Evolutionary conservation across 2,329 filamentous ascomycete genomes (phyloP).

Genomic region (Neonectria sp.): DNA sequence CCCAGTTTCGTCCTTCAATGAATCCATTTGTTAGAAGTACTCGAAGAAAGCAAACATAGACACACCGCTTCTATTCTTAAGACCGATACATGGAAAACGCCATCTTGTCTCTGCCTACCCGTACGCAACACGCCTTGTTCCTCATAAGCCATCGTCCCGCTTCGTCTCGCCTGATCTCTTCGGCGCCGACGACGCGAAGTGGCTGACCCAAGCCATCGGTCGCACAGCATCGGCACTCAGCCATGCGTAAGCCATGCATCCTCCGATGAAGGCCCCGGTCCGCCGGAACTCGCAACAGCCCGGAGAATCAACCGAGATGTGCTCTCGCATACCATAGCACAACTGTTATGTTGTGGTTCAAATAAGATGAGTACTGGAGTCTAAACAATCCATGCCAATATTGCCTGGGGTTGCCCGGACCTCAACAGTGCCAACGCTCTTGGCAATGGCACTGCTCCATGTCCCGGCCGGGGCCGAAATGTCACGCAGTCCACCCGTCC

Average conservation of each 20-base stretch:
- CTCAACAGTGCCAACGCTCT: constrained; percentile 2
- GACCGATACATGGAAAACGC: neutral
- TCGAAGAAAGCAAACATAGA: neutral
- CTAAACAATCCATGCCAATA: neutral
- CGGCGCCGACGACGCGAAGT: constrained; percentile 29
- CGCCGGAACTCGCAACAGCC: constrained; percentile 1
- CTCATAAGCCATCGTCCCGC: neutral
- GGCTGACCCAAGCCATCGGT: constrained; percentile 20
- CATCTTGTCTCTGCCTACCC: neutral
- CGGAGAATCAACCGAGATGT: neutral
- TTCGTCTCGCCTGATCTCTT: neutral
- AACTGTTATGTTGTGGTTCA: neutral
- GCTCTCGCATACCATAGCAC: too few species aligned
- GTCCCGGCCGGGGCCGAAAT: neutral
- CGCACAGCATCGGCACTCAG: constrained; percentile 16
- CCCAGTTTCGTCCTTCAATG: neutral
- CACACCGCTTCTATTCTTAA: neutral
- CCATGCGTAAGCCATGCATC: constrained; percentile 13
- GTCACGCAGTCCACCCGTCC: constrained; percentile 9
- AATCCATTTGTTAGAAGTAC: neutral
- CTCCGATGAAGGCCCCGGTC: neutral
- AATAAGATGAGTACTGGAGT: neutral
- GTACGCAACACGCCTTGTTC: constrained; percentile 9
- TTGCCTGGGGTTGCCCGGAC: neutral
- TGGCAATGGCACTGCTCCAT: neutral